These are phyloP conservation scores for Lachnellula hyalina DNA, from an alignment of 2,329 filamentous ascomycete species.

Conservation along the genomic window DNA sequence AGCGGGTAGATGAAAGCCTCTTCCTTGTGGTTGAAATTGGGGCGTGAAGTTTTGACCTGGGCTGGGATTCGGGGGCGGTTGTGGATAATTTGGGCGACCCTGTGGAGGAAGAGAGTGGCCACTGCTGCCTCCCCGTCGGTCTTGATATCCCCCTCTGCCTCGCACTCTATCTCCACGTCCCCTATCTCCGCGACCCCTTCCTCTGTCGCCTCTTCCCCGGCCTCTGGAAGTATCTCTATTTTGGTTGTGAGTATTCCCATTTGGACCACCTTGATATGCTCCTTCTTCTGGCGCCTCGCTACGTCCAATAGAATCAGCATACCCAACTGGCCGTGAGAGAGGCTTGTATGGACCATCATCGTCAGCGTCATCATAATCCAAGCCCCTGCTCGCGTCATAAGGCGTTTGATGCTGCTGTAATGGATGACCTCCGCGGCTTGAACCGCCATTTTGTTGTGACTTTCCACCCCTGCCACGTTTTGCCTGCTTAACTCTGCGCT, in stretches of 20 bases:
- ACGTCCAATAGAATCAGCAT: slow-evolving; percentile 44
- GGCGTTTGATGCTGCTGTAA: slow-evolving; percentile 28
- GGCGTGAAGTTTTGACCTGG: neutral
- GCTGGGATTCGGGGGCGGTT: slow-evolving; percentile 3
- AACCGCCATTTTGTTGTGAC: slow-evolving; percentile 38
- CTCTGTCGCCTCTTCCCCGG: slow-evolving; percentile 23
- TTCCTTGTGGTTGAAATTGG: slow-evolving; percentile 5
- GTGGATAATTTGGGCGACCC: slow-evolving; percentile 8
- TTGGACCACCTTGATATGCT: slow-evolving; percentile 23
- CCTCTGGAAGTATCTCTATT: slow-evolving; percentile 19
- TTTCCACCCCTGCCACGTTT: slow-evolving; percentile 51
- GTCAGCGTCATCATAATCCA: slow-evolving; percentile 65
- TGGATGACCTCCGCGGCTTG: slow-evolving; percentile 33
- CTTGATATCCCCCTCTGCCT: slow-evolving; percentile 22
- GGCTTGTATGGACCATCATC: slow-evolving; percentile 69
- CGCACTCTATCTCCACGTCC: slow-evolving; percentile 21
- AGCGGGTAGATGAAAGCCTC: slow-evolving; percentile 10
- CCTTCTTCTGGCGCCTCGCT: slow-evolving; percentile 35
- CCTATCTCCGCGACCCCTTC: slow-evolving; percentile 19
- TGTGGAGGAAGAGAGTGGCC: slow-evolving; percentile 19
- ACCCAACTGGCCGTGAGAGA: slow-evolving; percentile 61
- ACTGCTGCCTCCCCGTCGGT: slow-evolving; percentile 14
- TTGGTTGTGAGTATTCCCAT: slow-evolving; percentile 16
- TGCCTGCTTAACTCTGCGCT: slow-evolving; percentile 62
- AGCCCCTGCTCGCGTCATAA: slow-evolving; percentile 37